phyloP scores from a whole-genome alignment of 2,329 filamentous ascomycete species.

The Xylariaceae sp. region DNA sequence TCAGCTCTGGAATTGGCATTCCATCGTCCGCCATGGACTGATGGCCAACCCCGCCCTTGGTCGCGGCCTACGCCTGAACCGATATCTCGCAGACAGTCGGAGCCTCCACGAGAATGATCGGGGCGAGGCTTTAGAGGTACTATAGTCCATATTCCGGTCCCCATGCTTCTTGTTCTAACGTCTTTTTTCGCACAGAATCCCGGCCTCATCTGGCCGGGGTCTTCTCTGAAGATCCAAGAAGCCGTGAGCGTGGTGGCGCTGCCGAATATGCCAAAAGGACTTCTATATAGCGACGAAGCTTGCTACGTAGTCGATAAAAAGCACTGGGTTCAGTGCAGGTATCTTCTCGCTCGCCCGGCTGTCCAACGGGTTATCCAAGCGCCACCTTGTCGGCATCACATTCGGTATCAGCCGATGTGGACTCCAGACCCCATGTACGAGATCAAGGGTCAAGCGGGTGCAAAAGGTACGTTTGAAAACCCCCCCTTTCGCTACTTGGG shows the following conservation, averaged over 20 bases:
- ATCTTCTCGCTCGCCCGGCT: conserved; percentile 55
- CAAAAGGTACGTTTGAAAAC: too few species aligned
- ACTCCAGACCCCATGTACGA: too few species aligned
- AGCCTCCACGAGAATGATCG: too few species aligned
- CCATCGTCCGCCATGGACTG: conserved; percentile 76
- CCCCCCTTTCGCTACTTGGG: too few species aligned
- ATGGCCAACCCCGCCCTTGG: conserved; percentile 59
- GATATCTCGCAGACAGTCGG: neutral
- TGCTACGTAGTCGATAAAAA: conserved; percentile 68
- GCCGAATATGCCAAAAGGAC: conserved; percentile 64
- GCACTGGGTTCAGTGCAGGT: conserved; percentile 88
- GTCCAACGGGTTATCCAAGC: too few species aligned
- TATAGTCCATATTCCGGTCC: neutral
- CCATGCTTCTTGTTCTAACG: neutral
- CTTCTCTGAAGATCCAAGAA: conserved; percentile 50
- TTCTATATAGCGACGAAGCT: conserved; percentile 43
- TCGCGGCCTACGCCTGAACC: conserved; percentile 13
- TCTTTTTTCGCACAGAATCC: neutral
- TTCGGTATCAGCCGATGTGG: too few species aligned
- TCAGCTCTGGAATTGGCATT: conserved; percentile 73
- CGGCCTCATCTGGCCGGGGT: conserved; percentile 55
- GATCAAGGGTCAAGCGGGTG: too few species aligned
- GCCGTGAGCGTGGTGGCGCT: conserved; percentile 80
- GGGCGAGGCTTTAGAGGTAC: too few species aligned
- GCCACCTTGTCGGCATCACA: too few species aligned